These are phyloP conservation scores for Cytospora leucostoma DNA, from an alignment of 2,329 filamentous ascomycete species.

Conservation along the genomic window DNA sequence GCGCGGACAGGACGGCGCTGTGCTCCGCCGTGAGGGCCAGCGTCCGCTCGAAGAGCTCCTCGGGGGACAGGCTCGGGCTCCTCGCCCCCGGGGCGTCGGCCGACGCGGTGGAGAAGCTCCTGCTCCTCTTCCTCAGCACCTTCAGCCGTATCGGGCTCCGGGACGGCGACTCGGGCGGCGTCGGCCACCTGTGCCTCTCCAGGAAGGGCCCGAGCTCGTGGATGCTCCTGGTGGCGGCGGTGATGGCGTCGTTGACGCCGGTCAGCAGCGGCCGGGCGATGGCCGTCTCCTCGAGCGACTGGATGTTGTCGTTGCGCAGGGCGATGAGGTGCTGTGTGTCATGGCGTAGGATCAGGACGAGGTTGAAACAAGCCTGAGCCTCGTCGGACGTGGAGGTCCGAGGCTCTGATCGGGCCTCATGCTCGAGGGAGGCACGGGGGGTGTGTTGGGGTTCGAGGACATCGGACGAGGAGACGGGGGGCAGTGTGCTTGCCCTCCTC, in stretches of 20 bases:
- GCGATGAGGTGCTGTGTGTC: constrained; percentile 27
- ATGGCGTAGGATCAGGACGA: constrained; percentile 24
- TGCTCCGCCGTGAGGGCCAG: constrained; percentile 25
- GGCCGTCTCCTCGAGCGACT: constrained; percentile 10
- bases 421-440: constrained; percentile 16
- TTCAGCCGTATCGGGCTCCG: constrained; percentile 10
- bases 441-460: constrained; percentile 7
- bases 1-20: constrained; percentile 19
- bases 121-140: constrained; percentile 13
- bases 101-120: constrained; percentile 5
- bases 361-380: constrained; percentile 26
- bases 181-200: constrained; percentile 23
- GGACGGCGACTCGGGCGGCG: constrained; percentile 3
- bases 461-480: neutral
- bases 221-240: constrained; percentile 21
- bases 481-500: constrained; percentile 14
- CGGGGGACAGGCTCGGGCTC: constrained; percentile 5
- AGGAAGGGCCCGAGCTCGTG: constrained; percentile 26
- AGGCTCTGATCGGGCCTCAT: constrained; percentile 16
- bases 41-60: constrained; percentile 25
- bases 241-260: constrained; percentile 25
- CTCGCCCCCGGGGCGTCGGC: neutral
- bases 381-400: constrained; percentile 21
- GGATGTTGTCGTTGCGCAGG: constrained; percentile 23
- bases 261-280: constrained; percentile 16